Evolutionary conservation across 306 rosid genomes (phyloP), one percentile per base, ranked within the genome.

Genomic region (Lagenaria siceraria): DNA sequence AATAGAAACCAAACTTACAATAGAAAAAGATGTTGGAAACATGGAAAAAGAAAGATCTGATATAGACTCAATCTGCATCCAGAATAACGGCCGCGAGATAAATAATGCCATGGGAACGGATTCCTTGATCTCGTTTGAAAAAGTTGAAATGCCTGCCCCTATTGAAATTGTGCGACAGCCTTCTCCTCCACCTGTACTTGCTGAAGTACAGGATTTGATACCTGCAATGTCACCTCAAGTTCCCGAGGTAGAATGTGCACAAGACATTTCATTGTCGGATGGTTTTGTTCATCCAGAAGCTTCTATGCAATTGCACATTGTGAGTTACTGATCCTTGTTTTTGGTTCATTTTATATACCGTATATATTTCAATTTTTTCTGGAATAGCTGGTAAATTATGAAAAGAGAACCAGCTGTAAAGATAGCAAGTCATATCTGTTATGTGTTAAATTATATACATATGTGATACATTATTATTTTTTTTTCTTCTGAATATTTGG

Each of bases 151-250:
- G 69, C 83, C 87, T 74, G 80, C 86, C 77, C 87, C 49, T 78
- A 46, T 85, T 74, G 87, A 92, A 81, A 58, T 92, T 75, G 84
- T 94, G 82, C 86, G 95, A 80, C 97, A 94, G 83, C 98, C 96
- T 81, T 90, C 90, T 80, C 97, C 98, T 77, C 95, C 95, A 9
- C 97, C 98, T 61, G 93, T 93, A 63, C 98, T 93, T 81, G 98
- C 98, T 22, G 91, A 90, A 83, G 97, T 93, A 72, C 97, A 88
- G 81, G 97, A 93, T 84, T 85, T 91, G 84, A 81, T 87, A 42
- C 98, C 98, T 60, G 84, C 92, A 64, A 78, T 82, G 70, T 89
- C 96, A 68, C 80, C 92, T 58, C 87, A 83, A 80, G 68, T 82
- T 84, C 70, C 84, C 0, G 92, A 84, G 69, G 85, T 76, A 64